Base-by-base conservation (phyloP, 805 yeast genomes). In the Candida berthetii region DNA sequence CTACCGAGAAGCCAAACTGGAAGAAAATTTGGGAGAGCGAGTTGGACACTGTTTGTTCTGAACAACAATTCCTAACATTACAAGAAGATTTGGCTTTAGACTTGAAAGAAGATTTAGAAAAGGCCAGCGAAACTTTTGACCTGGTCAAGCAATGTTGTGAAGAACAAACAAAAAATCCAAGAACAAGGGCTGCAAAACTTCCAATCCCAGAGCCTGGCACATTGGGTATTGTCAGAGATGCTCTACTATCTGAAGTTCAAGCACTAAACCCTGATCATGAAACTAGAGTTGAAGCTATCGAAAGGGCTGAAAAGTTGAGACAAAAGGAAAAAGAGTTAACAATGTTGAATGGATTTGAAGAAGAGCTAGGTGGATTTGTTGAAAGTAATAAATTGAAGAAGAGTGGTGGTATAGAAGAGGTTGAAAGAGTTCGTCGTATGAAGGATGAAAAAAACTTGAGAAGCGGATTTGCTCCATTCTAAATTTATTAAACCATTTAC, bases 21-120 rank as follows among this genome's bases (percentile, higher is more conserved):
- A 85, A 86, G 56, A 77, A 77, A 49, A 82, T 87, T 8, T 91
- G 99, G 97, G 96, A 90, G 57, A 68, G 82, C 5, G 96, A 89
- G 56, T 72, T 93, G 42, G 93, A 88, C 46, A 82, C 82, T 31
- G 91, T 93, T 13, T 84, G 96, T 48, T 96, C 88, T 54, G 97
- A 90, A 55, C 98, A 93, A 60, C 95, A 91, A 49, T 88, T 88
- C 59, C 79, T 90, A 64, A 85, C 85, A 42, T 72, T 88, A 16
- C 97, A 91, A 60, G 96, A 88, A 53, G 96, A 87, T 45, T 73
- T 95, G 41, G 77, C 87, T 2, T 71, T 70, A 25, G 95, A 91
- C 55, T 64, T 93, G 47, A 76, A 74, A 34, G 93, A 87, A 47
- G 99, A 93, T 62, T 62, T 93, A 27, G 75, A 72, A 19, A 83